Evolutionary conservation across 2,329 filamentous ascomycete species (phyloP).

Genomic region (Colletotrichum lindemuthianum): DNA sequence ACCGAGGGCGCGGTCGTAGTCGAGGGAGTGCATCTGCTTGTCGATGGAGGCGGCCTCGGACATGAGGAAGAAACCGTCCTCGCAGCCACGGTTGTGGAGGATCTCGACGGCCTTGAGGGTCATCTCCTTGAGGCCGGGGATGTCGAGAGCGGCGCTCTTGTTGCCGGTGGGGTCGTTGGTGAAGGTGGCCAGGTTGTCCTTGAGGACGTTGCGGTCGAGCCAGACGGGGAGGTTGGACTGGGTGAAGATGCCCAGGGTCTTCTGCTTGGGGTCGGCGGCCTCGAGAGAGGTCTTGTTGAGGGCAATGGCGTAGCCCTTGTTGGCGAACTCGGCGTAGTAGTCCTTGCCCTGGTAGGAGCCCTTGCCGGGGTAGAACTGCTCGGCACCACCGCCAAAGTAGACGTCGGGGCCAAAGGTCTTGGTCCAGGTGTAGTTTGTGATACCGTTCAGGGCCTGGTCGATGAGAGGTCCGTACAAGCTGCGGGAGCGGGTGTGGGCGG

Average conservation of each 20-base stretch:
- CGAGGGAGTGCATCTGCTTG: constrained; percentile 88
- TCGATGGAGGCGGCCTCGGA: constrained; percentile 86
- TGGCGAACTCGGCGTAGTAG: constrained; percentile 81
- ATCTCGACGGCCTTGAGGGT: constrained; percentile 87
- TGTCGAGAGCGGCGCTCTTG: constrained; percentile 72
- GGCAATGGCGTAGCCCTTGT: constrained; percentile 77
- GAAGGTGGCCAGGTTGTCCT: constrained; percentile 71
- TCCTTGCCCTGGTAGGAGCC: constrained; percentile 75
- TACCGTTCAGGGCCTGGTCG: constrained; percentile 79
- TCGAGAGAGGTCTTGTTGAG: constrained; percentile 79
- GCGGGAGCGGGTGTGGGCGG: constrained; percentile 77
- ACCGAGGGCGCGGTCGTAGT: constrained; percentile 86
- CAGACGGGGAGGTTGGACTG: constrained; percentile 81
- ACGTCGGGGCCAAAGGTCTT: constrained; percentile 79
- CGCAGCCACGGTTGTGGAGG: constrained; percentile 71
- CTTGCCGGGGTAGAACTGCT: constrained; percentile 77
- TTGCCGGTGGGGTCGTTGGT: constrained; percentile 76
- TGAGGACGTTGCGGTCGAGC: constrained; percentile 87
- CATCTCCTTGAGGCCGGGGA: constrained; percentile 90
- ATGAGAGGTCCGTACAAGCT: constrained; percentile 76
- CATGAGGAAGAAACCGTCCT: constrained; percentile 88
- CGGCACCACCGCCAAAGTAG: constrained; percentile 83
- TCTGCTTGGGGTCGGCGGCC: constrained; percentile 64
- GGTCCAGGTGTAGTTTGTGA: constrained; percentile 85
- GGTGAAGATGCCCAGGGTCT: constrained; percentile 82